These are phyloP conservation scores for Ploettnerulaceae sp. DNA, from an alignment of 2,329 filamentous ascomycete genomes.

Conservation along the genomic window DNA sequence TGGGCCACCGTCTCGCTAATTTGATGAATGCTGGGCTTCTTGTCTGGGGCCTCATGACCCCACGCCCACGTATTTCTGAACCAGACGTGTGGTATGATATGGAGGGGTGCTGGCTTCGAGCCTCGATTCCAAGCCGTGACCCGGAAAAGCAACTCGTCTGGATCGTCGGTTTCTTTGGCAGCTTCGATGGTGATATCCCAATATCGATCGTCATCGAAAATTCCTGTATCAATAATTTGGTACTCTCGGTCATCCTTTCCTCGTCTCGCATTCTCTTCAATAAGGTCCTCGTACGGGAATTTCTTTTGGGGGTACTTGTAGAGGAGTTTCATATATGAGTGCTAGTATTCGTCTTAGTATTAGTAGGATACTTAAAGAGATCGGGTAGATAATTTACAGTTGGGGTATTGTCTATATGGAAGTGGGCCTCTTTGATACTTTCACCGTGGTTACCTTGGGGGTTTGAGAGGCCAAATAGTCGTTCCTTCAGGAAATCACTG, in stretches of 20 bases:
- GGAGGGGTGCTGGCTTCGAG: constrained; percentile 81
- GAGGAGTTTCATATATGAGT: constrained; percentile 98
- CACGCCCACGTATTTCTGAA: constrained; percentile 97
- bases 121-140: constrained; percentile 96
- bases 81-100: constrained; percentile 93
- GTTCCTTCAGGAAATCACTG: constrained; percentile 89
- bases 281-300: constrained; percentile 86
- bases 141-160: constrained; percentile 87
- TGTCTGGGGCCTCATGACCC: constrained; percentile 70
- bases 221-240: constrained; percentile 82
- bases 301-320: constrained; percentile 94
- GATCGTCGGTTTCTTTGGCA: constrained; percentile 87
- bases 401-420: constrained; percentile 92
- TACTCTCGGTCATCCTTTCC: constrained; percentile 78
- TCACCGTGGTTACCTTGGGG: constrained; percentile 97
- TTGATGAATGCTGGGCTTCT: constrained; percentile 74
- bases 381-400: constrained; percentile 25
- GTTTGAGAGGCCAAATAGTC: constrained; percentile 91
- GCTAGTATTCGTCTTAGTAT: constrained; percentile 48
- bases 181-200: constrained; percentile 98
- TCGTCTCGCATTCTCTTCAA: constrained; percentile 77
- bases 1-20: constrained; percentile 63
- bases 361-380: not conserved
- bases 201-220: constrained; percentile 85
- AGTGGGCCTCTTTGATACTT: constrained; percentile 94